These are phyloP conservation scores for Casuarina equisetifolia DNA, from an alignment of 306 rosid genomes.

Conservation along the genomic window DNA sequence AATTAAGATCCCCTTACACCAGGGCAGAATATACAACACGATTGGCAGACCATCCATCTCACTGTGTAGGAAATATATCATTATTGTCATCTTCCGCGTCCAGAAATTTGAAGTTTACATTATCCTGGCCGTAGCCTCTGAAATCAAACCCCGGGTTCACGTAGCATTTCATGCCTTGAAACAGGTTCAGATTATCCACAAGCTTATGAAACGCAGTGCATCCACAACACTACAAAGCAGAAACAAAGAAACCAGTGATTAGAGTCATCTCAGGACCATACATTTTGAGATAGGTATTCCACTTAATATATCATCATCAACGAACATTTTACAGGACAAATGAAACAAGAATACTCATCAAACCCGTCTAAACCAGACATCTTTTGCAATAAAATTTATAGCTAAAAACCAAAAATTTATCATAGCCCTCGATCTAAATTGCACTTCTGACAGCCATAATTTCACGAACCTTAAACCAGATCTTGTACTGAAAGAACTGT, in stretches of 20 bases:
- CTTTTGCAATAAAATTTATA: background rate
- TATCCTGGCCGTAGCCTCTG: slow-evolving; percentile 69
- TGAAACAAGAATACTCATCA: background rate
- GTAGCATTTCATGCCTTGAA: slow-evolving; percentile 89
- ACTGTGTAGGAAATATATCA: slow-evolving; percentile 54
- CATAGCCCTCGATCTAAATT: background rate
- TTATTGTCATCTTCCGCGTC: slow-evolving; percentile 52
- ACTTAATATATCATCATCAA: background rate
- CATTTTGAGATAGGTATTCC: background rate
- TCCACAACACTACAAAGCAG: slow-evolving; percentile 71
- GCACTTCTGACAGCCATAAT: background rate
- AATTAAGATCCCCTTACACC: slow-evolving; percentile 27
- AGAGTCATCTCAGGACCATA: background rate
- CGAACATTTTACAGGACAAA: background rate
- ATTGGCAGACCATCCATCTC: slow-evolving; percentile 33
- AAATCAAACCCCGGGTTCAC: slow-evolving; percentile 75
- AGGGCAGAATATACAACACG: slow-evolving; percentile 39
- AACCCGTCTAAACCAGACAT: background rate
- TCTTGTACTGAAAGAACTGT: background rate
- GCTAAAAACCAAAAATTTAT: background rate
- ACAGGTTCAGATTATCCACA: slow-evolving; percentile 89
- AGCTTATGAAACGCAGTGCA: slow-evolving; percentile 95
- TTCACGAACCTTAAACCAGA: background rate
- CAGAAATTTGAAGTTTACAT: slow-evolving; percentile 60
- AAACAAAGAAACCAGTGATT: slow-evolving; percentile 1